Percentiles rank a stretch among this genome's conserved stretches.
These are phyloP conservation scores for Blumeria graminis DNA, from an alignment of 2,329 filamentous ascomycete species.

Conservation along the genomic window DNA sequence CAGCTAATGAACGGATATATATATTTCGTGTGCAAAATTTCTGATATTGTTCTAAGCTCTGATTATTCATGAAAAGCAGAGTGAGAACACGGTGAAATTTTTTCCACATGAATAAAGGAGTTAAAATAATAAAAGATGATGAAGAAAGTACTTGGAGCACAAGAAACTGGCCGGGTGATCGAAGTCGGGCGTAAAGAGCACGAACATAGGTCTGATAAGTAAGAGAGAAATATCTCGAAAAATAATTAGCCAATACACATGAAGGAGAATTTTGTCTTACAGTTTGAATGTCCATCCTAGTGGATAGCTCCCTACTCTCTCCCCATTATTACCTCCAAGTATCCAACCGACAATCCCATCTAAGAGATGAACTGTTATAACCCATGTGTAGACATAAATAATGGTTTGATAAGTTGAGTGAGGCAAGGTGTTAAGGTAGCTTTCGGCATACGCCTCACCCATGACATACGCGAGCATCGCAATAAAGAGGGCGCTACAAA, in stretches of 20 bases:
- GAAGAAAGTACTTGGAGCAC: conserved; percentile 40
- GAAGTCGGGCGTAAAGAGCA: conserved; percentile 41
- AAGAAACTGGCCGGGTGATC: conserved; percentile 39
- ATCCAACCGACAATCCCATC: conserved; percentile 43
- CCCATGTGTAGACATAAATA: conserved; percentile 47
- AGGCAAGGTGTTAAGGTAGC: conserved; percentile 40
- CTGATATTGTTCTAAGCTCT: conserved; percentile 37
- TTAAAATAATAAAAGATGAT: conserved; percentile 35
- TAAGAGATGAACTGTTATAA: conserved; percentile 38
- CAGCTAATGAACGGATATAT: conserved; percentile 41
- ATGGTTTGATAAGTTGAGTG: conserved; percentile 43
- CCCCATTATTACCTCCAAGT: conserved; percentile 37
- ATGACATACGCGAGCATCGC: conserved; percentile 41
- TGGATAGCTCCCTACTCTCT: conserved; percentile 45
- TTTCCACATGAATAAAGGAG: conserved; percentile 37
- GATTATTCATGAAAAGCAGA: conserved; percentile 29
- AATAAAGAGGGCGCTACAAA: conserved; percentile 37
- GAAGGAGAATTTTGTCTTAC: conserved; percentile 18
- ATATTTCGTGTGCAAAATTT: conserved; percentile 42
- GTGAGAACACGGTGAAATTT: conserved; percentile 30
- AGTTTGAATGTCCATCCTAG: conserved; percentile 47
- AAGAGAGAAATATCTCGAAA: conserved; percentile 14
- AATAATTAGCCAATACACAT: too few relatives aligned
- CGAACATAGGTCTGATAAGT: conserved; percentile 51
- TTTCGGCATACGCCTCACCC: conserved; percentile 44